A percentile compares a stretch with the other conserved stretches of the same genome.
Evolutionary conservation across 345 rosid species (phyloP).

Genomic region (Eucalyptus regnans): DNA sequence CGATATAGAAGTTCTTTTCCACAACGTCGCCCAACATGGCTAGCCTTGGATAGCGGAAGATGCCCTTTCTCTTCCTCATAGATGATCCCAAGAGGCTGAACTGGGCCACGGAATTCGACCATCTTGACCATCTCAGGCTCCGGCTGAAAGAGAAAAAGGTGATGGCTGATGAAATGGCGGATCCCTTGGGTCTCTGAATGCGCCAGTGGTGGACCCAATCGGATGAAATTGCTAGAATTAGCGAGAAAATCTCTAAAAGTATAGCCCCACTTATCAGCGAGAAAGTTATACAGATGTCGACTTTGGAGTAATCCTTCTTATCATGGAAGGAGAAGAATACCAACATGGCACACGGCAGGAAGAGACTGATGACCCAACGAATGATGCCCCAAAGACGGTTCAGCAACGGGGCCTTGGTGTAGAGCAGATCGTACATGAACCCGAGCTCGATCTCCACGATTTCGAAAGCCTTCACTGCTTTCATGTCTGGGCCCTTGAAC

Average conservation of each 20-base stretch:
- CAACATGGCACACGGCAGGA: background rate
- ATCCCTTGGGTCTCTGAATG: background rate
- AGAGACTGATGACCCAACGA: background rate
- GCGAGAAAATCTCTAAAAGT: background rate
- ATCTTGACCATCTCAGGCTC: background rate
- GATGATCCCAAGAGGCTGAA: background rate
- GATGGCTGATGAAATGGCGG: background rate
- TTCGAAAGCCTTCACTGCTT: background rate
- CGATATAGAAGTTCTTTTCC: background rate
- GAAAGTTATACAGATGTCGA: background rate
- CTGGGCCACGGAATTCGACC: background rate
- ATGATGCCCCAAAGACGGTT: background rate
- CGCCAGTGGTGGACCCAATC: background rate
- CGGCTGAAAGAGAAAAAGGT: background rate
- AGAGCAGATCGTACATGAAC: slow-evolving; percentile 10
- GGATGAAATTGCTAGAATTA: background rate
- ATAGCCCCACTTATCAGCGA: background rate
- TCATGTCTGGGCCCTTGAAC: background rate
- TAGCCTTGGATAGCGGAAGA: background rate
- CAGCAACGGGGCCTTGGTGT: slow-evolving; percentile 6
- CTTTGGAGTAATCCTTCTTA: background rate
- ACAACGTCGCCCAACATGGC: background rate
- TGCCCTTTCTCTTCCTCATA: background rate
- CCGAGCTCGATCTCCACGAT: slow-evolving; percentile 16
- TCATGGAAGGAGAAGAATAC: background rate